phyloP scores from a whole-genome alignment of 1,284 basidiomycete genomes.

The Boletus smithii region DNA sequence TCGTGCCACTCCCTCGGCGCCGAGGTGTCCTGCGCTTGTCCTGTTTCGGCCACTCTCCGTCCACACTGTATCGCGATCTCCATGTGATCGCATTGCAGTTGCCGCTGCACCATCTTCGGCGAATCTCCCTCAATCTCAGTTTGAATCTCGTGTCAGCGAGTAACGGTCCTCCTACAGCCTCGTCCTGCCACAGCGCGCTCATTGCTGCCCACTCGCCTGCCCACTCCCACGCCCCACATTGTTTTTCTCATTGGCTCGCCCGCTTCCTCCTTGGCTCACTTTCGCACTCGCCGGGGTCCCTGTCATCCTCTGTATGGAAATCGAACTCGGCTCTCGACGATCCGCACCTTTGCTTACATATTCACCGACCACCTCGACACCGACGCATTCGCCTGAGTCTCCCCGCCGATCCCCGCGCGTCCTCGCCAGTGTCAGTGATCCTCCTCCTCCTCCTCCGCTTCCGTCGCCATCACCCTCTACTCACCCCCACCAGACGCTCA shows the following conservation, averaged over 20 bases:
- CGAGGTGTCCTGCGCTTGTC: conserved; percentile 32
- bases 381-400: too few species aligned
- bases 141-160: conserved; percentile 35
- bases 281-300: conserved; percentile 34
- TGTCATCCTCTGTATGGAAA: conserved; percentile 21
- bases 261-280: conserved; percentile 31
- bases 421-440: conserved; percentile 11
- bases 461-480: conserved; percentile 17
- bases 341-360: conserved; percentile 32
- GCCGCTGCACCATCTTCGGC: conserved; percentile 34
- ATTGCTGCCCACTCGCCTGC: conserved; percentile 16
- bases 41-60: conserved; percentile 27
- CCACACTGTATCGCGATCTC: conserved; percentile 33
- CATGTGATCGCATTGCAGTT: conserved; percentile 34
- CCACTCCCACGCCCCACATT: conserved; percentile 16
- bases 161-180: conserved; percentile 19
- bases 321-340: conserved; percentile 27
- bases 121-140: conserved; percentile 31
- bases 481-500: conserved; percentile 5
- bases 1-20: conserved; percentile 38
- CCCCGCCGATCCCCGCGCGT: conserved; percentile 16
- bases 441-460: conserved; percentile 25
- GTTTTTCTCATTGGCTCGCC: conserved; percentile 23
- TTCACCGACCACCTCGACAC: conserved; percentile 26
- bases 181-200: conserved; percentile 24